Evolutionary conservation across 768 basidiomycete genomes (phyloP).

Genomic region (Xerocomus spinulosus): DNA sequence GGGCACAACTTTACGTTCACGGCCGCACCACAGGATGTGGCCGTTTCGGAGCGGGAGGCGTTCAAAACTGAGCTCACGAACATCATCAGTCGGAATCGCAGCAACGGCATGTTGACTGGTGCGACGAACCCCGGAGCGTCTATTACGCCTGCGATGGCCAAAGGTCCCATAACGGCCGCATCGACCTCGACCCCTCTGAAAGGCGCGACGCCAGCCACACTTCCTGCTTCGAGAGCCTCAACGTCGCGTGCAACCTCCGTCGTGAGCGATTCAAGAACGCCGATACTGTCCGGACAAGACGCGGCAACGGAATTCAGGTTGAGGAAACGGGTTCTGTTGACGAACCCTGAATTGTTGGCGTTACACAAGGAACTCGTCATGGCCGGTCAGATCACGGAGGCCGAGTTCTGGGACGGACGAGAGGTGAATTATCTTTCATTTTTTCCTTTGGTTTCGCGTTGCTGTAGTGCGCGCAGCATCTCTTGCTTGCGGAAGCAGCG

Average conservation of each 20-base stretch:
- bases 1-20: slow-evolving; percentile 84
- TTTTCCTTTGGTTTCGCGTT: not conserved
- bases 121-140: slow-evolving; percentile 4
- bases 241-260: slow-evolving; percentile 63
- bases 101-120: slow-evolving; percentile 25
- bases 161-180: slow-evolving; percentile 21
- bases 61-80: slow-evolving; percentile 78
- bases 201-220: slow-evolving; percentile 31
- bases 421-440: slow-evolving; percentile 51
- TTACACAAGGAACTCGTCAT: slow-evolving; percentile 90
- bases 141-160: slow-evolving; percentile 19
- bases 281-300: slow-evolving; percentile 54
- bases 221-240: slow-evolving; percentile 38
- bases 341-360: slow-evolving; percentile 69
- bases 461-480: slow-evolving; percentile 44
- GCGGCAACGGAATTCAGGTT: slow-evolving; percentile 65
- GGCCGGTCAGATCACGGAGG: slow-evolving; percentile 78
- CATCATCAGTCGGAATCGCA: slow-evolving; percentile 73
- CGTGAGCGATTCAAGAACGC: slow-evolving; percentile 48
- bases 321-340: slow-evolving; percentile 73
- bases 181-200: slow-evolving; percentile 17
- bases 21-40: slow-evolving; percentile 51
- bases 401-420: slow-evolving; percentile 96
- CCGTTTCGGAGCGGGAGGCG: slow-evolving; percentile 68
- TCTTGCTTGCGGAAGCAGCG: slow-evolving; percentile 71